Base-by-base conservation (phyloP, 2,329 filamentous ascomycete genomes). In the Trichophyton schoenleinii region DNA sequence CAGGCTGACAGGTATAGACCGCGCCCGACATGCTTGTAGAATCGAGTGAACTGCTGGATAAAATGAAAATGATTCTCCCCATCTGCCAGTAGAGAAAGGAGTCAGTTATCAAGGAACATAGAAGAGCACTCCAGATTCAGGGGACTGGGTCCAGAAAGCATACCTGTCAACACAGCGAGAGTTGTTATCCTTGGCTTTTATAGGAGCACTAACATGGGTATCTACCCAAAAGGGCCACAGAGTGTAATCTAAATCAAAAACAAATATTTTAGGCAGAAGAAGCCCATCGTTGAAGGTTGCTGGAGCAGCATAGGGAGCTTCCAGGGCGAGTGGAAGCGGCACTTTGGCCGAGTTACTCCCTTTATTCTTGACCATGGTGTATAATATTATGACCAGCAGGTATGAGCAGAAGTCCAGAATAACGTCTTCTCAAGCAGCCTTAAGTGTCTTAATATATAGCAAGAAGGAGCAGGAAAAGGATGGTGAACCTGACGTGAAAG, bases 181-280 rank as follows among this genome's bases (percentile, higher is more conserved):
- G 64, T 77, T 77, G 63, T 76, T 74, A 64, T 85, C 82, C 66
- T 79, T 80, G 58, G 83, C 78, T 64, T 85, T 85, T 58, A 96
- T 76, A 0, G 91, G 91, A 5, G 85, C 82, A 25, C 84, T 83
- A 68, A 94, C 87, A 75, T 96, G 91, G 2, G 91, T 96, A 78
- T 97, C 94, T 1, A 95, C 87, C 92, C 92, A 97, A 76, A 96
- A 96, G 3, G 91, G 91, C 94, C 92, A 97, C n/a, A 97, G 81
- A 0, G 94, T 97, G 80, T 96, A 97, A 80, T 97, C 92, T 64
- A 97, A 84, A 73, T 97, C 94, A 77, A 97, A 96, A 65, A 94
- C 88, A 68, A 97, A 82, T 67, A 96, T 81, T 64, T 86, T 85
- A 0, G 91, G 91, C 1, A 96, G 81, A 0, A 90, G 88, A 0